Evolutionary conservation across 1,139 yeast genomes (phyloP).

Genomic region (Zygoascus hellenicus): DNA sequence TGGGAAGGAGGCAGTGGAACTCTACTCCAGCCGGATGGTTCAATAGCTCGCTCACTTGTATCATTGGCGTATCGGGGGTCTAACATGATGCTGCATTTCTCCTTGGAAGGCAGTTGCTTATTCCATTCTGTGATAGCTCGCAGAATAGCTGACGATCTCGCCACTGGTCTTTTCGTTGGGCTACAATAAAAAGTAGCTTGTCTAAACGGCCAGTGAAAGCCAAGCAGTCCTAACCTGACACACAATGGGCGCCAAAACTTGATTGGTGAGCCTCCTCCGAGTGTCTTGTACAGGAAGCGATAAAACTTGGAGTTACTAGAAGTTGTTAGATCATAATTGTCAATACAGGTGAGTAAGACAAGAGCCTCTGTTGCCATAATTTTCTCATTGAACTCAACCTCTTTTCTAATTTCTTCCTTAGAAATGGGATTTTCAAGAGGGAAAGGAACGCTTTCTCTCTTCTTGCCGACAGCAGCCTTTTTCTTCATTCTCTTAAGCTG

Average conservation of each 20-base stretch:
- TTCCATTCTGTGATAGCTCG: conserved; percentile 40
- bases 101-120: conserved; percentile 23
- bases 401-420: conserved; percentile 25
- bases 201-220: conserved; percentile 46
- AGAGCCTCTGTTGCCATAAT: conserved; percentile 42
- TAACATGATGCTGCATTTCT: conserved; percentile 36
- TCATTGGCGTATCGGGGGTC: conserved; percentile 40
- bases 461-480: conserved; percentile 22
- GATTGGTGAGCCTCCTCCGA: conserved; percentile 34
- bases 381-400: conserved; percentile 33
- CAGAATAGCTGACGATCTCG: conserved; percentile 40
- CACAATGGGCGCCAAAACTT: conserved; percentile 29
- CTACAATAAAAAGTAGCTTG: conserved; percentile 40
- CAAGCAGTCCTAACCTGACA: conserved; percentile 39
- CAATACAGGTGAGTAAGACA: conserved; percentile 36
- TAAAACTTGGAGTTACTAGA: conserved; percentile 35
- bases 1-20: conserved; percentile 39
- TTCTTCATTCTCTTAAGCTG: conserved; percentile 35
- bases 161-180: conserved; percentile 39
- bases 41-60: conserved; percentile 34
- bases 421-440: conserved; percentile 22
- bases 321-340: conserved; percentile 38
- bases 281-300: conserved; percentile 22
- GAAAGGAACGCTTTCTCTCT: conserved; percentile 18
- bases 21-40: conserved; percentile 40